Conservation (phyloP, 345 rosid genomes). For the Eucalyptus rudis region DNA sequence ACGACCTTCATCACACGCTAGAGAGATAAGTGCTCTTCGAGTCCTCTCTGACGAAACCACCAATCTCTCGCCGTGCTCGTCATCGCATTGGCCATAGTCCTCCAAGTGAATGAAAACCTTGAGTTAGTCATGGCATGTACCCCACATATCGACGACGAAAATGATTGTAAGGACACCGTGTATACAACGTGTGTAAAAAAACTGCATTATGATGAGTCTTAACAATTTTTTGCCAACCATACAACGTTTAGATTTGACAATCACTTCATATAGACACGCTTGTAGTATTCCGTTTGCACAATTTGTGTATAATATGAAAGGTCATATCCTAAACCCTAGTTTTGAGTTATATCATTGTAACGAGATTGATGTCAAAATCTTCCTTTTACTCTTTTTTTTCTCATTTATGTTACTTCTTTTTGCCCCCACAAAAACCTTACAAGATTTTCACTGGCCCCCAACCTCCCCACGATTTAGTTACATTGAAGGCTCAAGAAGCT, state of each 20-base stretch:
- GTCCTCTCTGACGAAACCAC: background rate
- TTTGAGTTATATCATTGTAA: background rate
- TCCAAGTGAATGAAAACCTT: background rate
- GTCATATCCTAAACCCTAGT: background rate
- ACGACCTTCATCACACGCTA: background rate
- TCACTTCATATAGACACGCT: background rate
- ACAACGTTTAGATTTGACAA: background rate
- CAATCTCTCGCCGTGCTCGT: background rate
- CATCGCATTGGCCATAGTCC: background rate
- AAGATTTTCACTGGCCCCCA: background rate
- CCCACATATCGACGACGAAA: background rate
- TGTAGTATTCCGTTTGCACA: fast-evolving
- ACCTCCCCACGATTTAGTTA: background rate
- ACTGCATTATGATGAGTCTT: background rate
- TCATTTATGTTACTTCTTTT: too few species aligned
- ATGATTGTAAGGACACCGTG: background rate
- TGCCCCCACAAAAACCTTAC: background rate
- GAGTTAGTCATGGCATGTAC: background rate
- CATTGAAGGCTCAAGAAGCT: background rate
- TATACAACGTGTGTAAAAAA: background rate
- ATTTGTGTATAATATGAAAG: background rate
- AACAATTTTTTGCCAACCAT: background rate
- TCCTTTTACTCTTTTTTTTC: background rate
- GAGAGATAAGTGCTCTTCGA: background rate
- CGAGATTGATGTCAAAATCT: background rate